Percentiles rank a stretch among this genome's conserved stretches.
phyloP scores from a whole-genome alignment of 345 rosid genomes.

The Punica granatum region DNA sequence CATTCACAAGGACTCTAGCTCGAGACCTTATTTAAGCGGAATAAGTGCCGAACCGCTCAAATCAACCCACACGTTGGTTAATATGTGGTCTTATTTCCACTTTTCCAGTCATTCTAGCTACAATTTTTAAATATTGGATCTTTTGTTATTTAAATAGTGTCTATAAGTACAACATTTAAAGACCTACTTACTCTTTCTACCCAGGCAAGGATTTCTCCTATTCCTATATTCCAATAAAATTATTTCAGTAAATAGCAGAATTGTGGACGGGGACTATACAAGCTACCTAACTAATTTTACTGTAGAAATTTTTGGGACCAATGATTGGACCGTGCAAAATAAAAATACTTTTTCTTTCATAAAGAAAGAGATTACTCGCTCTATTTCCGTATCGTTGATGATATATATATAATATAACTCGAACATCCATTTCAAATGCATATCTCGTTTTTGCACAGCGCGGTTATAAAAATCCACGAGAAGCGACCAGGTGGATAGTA shows the following conservation, averaged over 20 bases:
- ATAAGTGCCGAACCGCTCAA: too few species aligned
- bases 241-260: not conserved
- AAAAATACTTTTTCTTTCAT: slow-evolving; percentile 6
- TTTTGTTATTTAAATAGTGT: not conserved
- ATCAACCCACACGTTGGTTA: too few species aligned
- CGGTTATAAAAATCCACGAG: slow-evolving; percentile 8
- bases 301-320: slow-evolving; percentile 8
- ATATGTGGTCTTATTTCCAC: not conserved
- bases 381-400: not conserved
- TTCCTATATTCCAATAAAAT: slow-evolving; percentile 2
- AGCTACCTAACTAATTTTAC: not conserved
- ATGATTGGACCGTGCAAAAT: slow-evolving; percentile 7
- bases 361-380: not conserved
- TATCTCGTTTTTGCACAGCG: slow-evolving; percentile 12
- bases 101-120: not conserved
- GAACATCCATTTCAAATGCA: slow-evolving; percentile 11
- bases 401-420: slow-evolving; percentile 3
- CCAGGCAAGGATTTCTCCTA: too few species aligned
- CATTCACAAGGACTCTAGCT: too few species aligned
- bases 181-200: too few species aligned
- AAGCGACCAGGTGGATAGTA: slow-evolving; percentile 10
- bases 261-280: not conserved
- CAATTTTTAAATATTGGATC: not conserved
- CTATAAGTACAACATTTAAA: too few species aligned
- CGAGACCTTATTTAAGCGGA: too few species aligned